phyloP scores from a whole-genome alignment of 1,284 basidiomycete species.

The Singerocomus inundabilis region DNA sequence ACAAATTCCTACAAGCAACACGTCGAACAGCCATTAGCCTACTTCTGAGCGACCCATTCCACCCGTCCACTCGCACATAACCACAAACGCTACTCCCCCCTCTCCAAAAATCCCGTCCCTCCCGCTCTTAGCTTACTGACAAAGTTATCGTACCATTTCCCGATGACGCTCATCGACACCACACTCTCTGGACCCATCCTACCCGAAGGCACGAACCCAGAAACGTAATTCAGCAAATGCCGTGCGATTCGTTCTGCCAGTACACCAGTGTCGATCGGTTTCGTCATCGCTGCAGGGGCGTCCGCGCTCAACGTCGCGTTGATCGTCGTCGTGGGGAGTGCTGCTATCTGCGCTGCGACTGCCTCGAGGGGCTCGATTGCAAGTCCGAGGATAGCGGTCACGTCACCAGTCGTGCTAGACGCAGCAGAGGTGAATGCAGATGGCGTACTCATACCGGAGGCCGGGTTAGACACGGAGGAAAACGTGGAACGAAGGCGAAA shows the following conservation, averaged over 20 bases:
- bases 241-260: slow-evolving; percentile 69
- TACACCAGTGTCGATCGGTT: slow-evolving; percentile 36
- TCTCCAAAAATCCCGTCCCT: slow-evolving; percentile 76
- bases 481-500: slow-evolving; percentile 79
- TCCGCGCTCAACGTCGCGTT: slow-evolving; percentile 28
- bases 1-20: no score
- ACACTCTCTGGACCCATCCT: slow-evolving; percentile 60
- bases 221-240: slow-evolving; percentile 82
- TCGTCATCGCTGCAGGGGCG: slow-evolving; percentile 7
- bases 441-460: slow-evolving; percentile 48
- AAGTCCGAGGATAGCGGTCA: slow-evolving; percentile 71
- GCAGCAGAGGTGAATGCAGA: slow-evolving; percentile 50
- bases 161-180: slow-evolving; percentile 75
- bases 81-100: slow-evolving; percentile 47
- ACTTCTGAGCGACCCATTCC: neutral
- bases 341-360: slow-evolving; percentile 54
- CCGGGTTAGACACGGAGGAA: slow-evolving; percentile 45
- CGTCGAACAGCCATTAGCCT: neutral
- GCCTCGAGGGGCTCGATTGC: slow-evolving; percentile 64
- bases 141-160: slow-evolving; percentile 83
- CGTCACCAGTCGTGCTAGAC: slow-evolving; percentile 39
- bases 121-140: slow-evolving; percentile 67
- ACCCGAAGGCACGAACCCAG: slow-evolving; percentile 64
- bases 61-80: neutral
- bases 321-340: slow-evolving; percentile 42